Base-by-base conservation (phyloP, 192 early-diverging fungal genomes). In the Martensiomyces pterosporus region DNA sequence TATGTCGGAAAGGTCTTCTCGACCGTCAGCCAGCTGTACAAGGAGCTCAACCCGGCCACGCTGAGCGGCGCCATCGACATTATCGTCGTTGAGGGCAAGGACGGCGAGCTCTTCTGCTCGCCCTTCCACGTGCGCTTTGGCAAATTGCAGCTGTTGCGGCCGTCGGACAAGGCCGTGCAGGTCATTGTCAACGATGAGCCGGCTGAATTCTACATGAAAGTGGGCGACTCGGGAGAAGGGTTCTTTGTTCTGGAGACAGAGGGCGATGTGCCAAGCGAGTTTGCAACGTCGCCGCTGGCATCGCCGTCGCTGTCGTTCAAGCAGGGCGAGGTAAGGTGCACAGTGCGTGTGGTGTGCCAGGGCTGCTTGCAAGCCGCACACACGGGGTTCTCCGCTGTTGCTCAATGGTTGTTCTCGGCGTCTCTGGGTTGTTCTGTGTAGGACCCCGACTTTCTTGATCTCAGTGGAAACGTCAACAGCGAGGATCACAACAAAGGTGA, bases 61-160 rank as follows among this genome's bases (percentile, higher is more conserved):
- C 84, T 99, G 17, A 91, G 90, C 5, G 97, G 97, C 15, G 94
- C 97, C 24, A 97, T 99, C 67, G 97, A 99, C 67, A 89, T 99
- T 40, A 78, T 99, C n/a, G 93, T 97, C 9, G 92, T 97, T 23
- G 78, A 94, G 47, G 84, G 83, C 49, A 48, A 75, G 41, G 79
- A 94, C 66, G 92, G 91, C 12, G 82, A 88, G 25, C 64, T 97
- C 19, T 75, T 81, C 32, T 94, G 90, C 65, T 94, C 92, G 24
- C 97, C 97, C 3, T 99, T 96, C 66, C 97, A 99, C 66, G 94
- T 99, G 14, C 85, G 97, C 27, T 99, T 97, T 64, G 94, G 94
- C 21, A 99, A 99, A 61, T 72, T 99, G 32, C 88, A 90, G 51
- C 79, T 97, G 13, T 79, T 97, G 4, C 66, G 87, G 29, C 93